Evolutionary conservation across 345 rosid genomes (phyloP), one percentile per base, ranked within the genome.

Genomic region (Schrenkiella parvula): DNA sequence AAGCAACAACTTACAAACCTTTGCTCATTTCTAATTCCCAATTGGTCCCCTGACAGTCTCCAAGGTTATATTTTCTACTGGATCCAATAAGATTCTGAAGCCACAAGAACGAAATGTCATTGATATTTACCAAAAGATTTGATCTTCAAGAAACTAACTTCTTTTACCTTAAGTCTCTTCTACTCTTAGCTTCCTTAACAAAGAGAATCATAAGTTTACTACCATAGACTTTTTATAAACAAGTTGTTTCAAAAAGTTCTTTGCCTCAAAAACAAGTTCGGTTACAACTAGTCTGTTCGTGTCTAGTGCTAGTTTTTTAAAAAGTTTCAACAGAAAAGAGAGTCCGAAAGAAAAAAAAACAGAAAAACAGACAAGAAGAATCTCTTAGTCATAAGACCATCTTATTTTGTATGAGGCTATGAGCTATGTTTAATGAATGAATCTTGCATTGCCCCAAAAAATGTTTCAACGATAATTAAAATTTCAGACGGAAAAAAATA

Each of bases 301-400:
- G n/a, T n/a, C n/a, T n/a, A n/a, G n/a, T n/a, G n/a, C n/a, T n/a
- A n/a, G n/a, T n/a, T 25, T 25, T 25, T 25, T 25, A 25, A 25
- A 1, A 2, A 1, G n/a, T n/a, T n/a, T n/a, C 4, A 26, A 26
- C 29, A 5, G 6, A 28, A 4, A 28, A 28, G 31, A 28, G 31
- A 28, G 31, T 28, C 31, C 31, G 6, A 1, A 4, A 4, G 4
- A 3, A 4, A 28, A 28, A 28, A 28, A 28, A 28, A 28, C 31
- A n/a, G n/a, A n/a, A n/a, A n/a, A n/a, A n/a, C n/a, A n/a, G 50
- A 25, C 25, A 67, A 28, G 41, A 68, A 41, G 41, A 67, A 28
- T 32, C 35, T 55, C 44, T 31, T 68, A 8, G 56, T 57, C 38
- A 43, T 6, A 19, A n/a, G 37, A 46, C 14, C 11, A 34, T 55